phyloP scores from a whole-genome alignment of 129 eudicot genomes.

The Centaurea solstitialis region DNA sequence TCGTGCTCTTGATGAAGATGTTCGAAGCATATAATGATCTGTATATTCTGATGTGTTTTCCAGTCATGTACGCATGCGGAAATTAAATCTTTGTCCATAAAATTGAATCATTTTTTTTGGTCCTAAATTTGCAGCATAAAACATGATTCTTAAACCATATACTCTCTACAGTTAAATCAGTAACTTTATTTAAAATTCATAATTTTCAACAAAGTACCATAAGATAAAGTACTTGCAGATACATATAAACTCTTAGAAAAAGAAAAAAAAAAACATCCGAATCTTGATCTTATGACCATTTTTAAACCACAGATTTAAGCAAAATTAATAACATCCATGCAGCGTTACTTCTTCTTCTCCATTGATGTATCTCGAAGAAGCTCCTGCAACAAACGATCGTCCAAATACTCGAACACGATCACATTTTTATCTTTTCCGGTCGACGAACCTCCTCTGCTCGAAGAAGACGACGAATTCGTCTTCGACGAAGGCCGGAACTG shows the following conservation, averaged over 20 bases:
- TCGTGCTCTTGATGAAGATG: too few species aligned
- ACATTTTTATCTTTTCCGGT: conserved; percentile 41
- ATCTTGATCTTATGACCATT: not conserved
- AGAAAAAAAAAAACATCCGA: not conserved
- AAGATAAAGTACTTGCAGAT: not conserved
- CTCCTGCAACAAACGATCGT: conserved; percentile 69
- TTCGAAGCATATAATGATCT: too few species aligned
- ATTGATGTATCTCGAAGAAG: conserved; percentile 60
- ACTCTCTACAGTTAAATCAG: too few species aligned
- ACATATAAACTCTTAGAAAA: not conserved
- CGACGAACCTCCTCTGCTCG: conserved; percentile 29
- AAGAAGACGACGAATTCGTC: conserved; percentile 16
- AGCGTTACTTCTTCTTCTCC: conserved; percentile 31
- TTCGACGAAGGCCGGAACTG: conserved; percentile 22
- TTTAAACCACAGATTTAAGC: not conserved
- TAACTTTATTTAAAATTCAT: too few species aligned
- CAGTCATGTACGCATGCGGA: too few species aligned
- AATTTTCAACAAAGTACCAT: too few species aligned
- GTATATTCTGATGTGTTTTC: too few species aligned
- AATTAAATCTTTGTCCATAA: too few species aligned
- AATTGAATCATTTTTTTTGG: too few species aligned
- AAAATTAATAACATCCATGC: not conserved
- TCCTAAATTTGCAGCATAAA: too few species aligned
- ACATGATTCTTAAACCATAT: too few species aligned
- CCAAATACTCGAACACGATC: conserved; percentile 69